Conservation (phyloP, 768 basidiomycete genomes). For the Termitomyces sp. region DNA sequence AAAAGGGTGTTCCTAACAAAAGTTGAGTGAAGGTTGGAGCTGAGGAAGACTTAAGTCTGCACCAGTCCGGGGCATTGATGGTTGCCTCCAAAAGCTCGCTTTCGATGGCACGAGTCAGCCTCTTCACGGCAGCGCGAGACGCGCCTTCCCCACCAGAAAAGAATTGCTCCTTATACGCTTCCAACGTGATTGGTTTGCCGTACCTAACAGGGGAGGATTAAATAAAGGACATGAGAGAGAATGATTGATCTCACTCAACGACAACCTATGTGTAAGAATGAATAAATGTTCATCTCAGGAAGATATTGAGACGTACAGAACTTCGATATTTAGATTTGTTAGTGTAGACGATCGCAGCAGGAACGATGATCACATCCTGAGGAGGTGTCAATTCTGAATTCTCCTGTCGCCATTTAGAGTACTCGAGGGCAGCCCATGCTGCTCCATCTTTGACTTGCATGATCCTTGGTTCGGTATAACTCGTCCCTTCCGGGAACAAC, state of each 20-base stretch:
- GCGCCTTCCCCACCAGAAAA: slow-evolving; percentile 63
- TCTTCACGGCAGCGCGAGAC: slow-evolving; percentile 79
- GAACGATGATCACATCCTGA: slow-evolving; percentile 64
- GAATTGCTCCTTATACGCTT: slow-evolving; percentile 74
- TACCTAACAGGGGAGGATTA: slow-evolving; percentile 48
- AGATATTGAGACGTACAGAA: slow-evolving; percentile 51
- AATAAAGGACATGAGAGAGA: slow-evolving; percentile 9
- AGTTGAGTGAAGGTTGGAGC: background rate
- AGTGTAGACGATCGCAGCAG: slow-evolving; percentile 89
- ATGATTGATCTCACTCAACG: slow-evolving; percentile 52
- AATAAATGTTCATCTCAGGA: slow-evolving; percentile 1
- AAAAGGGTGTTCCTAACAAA: slow-evolving; percentile 79
- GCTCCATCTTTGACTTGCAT: slow-evolving; percentile 94
- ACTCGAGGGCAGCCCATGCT: slow-evolving; percentile 94
- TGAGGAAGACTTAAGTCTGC: slow-evolving; percentile 22
- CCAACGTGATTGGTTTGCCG: slow-evolving; percentile 75
- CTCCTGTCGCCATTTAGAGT: slow-evolving; percentile 71
- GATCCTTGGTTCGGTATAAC: slow-evolving; percentile 90
- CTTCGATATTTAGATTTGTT: slow-evolving; percentile 96
- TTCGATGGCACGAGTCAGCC: slow-evolving; percentile 75
- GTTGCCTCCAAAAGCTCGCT: slow-evolving; percentile 67
- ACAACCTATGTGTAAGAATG: slow-evolving; percentile 45
- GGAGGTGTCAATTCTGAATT: slow-evolving; percentile 40
- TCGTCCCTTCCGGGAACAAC: slow-evolving; percentile 91
- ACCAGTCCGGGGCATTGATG: slow-evolving; percentile 95